Evolutionary conservation across 78 protist species (phyloP).

Genomic region (Dictyostelium brefeldianum): DNA sequence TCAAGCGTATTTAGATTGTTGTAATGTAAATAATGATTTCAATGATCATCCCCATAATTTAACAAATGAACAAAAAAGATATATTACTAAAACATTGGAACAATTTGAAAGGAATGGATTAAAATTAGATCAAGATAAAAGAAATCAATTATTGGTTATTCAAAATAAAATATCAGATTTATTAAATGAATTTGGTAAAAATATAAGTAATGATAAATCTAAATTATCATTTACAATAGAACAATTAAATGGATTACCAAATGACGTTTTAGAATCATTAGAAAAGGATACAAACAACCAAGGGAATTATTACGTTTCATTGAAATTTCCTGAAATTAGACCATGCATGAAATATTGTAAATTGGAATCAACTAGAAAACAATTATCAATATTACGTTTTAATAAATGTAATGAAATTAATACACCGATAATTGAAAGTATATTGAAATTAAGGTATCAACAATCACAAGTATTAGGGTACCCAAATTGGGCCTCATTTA

Average conservation of each 20-base stretch:
- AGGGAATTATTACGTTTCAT: background rate
- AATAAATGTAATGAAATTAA: background rate
- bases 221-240: background rate
- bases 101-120: background rate
- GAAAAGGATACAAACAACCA: background rate
- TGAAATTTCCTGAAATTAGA: background rate
- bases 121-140: background rate
- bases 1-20: no score
- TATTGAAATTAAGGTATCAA: no score
- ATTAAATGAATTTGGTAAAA: background rate
- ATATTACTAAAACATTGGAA: slow-evolving; percentile 3
- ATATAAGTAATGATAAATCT: background rate
- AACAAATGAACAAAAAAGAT: slow-evolving; percentile 3
- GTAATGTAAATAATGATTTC: background rate
- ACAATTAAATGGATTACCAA: background rate
- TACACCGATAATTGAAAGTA: background rate
- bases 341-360: background rate
- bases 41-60: no score
- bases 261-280: background rate
- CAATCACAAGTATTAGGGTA: no score
- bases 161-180: background rate
- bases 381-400: background rate
- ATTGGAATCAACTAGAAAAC: background rate
- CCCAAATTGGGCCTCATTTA: no score
- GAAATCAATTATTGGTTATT: background rate